Evolutionary conservation across 306 rosid species (phyloP).

Genomic region (Trifolium dubium): DNA sequence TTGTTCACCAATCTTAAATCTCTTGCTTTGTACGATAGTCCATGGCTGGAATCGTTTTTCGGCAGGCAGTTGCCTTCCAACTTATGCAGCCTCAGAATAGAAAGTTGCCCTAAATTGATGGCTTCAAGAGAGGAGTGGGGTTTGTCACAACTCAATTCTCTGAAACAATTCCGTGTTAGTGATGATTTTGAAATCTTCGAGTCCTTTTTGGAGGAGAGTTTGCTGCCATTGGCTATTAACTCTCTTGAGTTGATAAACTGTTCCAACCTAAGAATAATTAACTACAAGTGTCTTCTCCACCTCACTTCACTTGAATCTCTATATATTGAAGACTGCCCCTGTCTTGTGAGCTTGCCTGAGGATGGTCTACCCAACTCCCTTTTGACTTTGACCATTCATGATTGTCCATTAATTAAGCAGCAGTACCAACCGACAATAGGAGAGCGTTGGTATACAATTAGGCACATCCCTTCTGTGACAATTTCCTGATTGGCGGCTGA

Average conservation of each 20-base stretch:
- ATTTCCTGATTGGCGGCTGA: neutral
- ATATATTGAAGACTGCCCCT: fast-evolving
- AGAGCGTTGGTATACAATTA: constrained; percentile 30
- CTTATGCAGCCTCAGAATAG: neutral
- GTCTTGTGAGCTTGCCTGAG: constrained; percentile 32
- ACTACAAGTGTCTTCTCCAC: constrained; percentile 35
- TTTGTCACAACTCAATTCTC: constrained; percentile 12
- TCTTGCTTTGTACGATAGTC: neutral
- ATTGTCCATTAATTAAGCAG: neutral
- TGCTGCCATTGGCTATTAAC: constrained; percentile 28
- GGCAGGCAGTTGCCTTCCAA: neutral
- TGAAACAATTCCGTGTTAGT: neutral
- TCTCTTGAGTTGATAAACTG: fast-evolving
- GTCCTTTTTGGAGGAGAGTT: constrained; percentile 25
- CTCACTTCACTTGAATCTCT: constrained; percentile 35
- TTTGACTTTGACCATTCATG: fast-evolving
- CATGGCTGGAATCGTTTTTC: neutral
- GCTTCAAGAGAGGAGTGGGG: neutral
- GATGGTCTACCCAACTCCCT: constrained; percentile 35
- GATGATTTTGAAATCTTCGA: neutral
- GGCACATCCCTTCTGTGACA: constrained; percentile 6
- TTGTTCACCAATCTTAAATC: neutral
- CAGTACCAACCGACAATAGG: constrained; percentile 13
- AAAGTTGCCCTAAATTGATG: neutral
- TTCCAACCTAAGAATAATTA: constrained; percentile 16